Base-by-base conservation (phyloP, 257 asterid species). In the Schizonepeta tenuifolia region DNA sequence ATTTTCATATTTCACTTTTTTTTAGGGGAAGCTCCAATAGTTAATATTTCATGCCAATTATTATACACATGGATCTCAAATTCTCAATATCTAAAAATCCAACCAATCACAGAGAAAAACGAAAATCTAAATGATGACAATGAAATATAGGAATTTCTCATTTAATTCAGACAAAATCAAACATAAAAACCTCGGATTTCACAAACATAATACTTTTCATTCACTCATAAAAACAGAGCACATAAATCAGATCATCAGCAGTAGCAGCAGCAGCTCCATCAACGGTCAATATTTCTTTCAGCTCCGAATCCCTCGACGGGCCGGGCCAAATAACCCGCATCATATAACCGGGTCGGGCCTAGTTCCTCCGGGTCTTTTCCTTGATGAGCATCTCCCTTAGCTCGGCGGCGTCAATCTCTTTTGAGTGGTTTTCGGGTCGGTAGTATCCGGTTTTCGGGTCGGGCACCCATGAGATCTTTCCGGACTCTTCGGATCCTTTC, bases 371-470 rank as follows among this genome's bases (percentile, higher is more conserved):
- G 41, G 71, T 49, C 43, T 77, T 81, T 82, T 85, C 65, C 41
- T 85, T 83, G 71, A 88, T 38, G 26, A 85, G 84, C 82, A 78
- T 43, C 71, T 71, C 79, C 6, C 96, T 80, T 65, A 85, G 69
- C 75, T 87, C 94, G 1, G 85, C 97, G 1, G 90, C 81, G 70
- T 87, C 97, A 51, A 81, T 61, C 70, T 87, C 94, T 33, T 73
- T 74, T n/a, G 81, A 78, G 9, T 75, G 77, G 36, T 70, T 79
- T 77, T 89, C 95, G 12, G 97, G 96, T 51, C 96, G 75, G 85
- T 91, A 91, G 61, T 86, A 86, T 2, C 97, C 97, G 13, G 97
- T 89, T 0, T 78, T 80, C 7, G 97, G 97, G 70, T 91, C 97
- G 22, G 96, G 97, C 8, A 82, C 89, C 97, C 96, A 91, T 15